Evolutionary conservation across 345 rosid genomes (phyloP), one percentile per base, ranked within the genome.

Genomic region (Melastoma malabathricum): DNA sequence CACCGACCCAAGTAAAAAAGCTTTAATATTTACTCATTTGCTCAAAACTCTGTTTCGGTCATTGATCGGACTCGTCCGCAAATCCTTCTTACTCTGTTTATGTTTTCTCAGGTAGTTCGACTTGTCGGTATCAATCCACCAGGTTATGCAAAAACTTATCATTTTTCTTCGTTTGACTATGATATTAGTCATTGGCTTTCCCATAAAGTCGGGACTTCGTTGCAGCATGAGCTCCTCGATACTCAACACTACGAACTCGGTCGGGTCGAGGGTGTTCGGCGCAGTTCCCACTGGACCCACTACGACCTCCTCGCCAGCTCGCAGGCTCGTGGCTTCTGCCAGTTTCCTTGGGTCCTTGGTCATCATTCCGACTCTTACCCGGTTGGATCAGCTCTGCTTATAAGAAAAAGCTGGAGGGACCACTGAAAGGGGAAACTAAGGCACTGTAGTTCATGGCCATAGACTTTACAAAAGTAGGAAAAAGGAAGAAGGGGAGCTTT

Each of bases 211-310:
- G 17, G 10, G 43, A 20, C 19, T 13, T 10, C 23, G 9, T 23
- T 63, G 61, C 82, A 83, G 92, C 68, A 83, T 82, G 43, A 78
- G 71, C 62, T 64, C 92, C 29, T 77, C 92, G 17, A 54, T 80
- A 38, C 59, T 80, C 59, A 79, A 83, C 74, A 73, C 84, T 15
- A 83, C 86, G 20, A 77, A 73, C 62, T 73, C 86, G 38, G 73
- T 76, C 13, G 90, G 90, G 1, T 75, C 83, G 1, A 71, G 69
- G 0, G 82, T 80, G 27, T 83, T 59, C 23, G 86, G 86, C 12
- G 86, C 80, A 0, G 84, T 75, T 1, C 92, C 86, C 55, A 51
- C 73, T 3, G 55, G 23, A 34, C 86, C 61, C 18, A 22, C 75
- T 14, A 68, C 82, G 0, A 46, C 72, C 14, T 62, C 75, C 27